Conservation (phyloP, 495 filamentous ascomycete genomes). For the Penicillium salamii region DNA sequence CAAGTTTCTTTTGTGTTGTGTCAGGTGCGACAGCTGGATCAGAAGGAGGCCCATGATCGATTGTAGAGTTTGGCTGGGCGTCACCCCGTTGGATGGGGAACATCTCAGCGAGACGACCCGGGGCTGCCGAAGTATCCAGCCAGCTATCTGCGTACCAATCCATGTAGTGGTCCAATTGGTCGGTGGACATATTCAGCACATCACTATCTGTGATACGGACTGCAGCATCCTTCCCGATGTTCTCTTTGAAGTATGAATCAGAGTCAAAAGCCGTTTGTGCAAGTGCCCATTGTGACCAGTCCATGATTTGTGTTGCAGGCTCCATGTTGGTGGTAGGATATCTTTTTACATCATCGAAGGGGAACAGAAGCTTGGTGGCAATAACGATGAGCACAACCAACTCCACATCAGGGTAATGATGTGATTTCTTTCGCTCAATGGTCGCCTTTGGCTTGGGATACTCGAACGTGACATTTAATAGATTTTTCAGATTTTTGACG, state of each 20-base stretch:
- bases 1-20: constrained; percentile 22
- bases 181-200: constrained; percentile 62
- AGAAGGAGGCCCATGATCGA: not conserved
- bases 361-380: constrained; percentile 73
- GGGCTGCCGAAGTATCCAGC: constrained; percentile 39
- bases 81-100: constrained; percentile 44
- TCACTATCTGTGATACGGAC: constrained; percentile 62
- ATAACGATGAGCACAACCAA: constrained; percentile 72
- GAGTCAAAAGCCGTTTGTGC: constrained; percentile 46
- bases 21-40: not conserved
- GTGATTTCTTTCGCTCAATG: constrained; percentile 25
- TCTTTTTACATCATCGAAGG: constrained; percentile 63
- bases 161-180: constrained; percentile 77
- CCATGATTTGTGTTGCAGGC: constrained; percentile 56
- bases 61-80: constrained; percentile 4
- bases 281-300: constrained; percentile 71
- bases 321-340: constrained; percentile 56
- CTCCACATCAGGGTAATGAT: constrained; percentile 67
- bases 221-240: constrained; percentile 37
- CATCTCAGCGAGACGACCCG: constrained; percentile 45
- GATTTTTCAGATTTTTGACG: constrained; percentile 53
- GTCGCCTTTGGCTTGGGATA: constrained; percentile 42
- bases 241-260: constrained; percentile 20
- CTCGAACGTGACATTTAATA: constrained; percentile 55
- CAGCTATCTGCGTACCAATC: constrained; percentile 84